Evolutionary conservation across 176 grass and related monocot species (phyloP).

Genomic region (Musa troglodytarum): DNA sequence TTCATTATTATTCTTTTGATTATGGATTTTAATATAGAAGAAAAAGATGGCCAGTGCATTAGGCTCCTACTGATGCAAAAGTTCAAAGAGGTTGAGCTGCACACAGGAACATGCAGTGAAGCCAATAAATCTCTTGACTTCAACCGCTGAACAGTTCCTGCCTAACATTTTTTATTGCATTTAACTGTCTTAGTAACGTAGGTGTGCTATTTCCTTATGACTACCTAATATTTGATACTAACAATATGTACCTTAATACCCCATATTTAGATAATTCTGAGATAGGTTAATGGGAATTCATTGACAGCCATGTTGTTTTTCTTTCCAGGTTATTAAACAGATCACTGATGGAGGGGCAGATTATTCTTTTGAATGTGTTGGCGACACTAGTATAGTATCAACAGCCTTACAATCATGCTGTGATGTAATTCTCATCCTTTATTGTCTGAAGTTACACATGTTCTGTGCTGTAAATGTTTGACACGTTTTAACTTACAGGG

Average conservation of each 20-base stretch:
- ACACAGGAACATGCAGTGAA: too few species aligned
- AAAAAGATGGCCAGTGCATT: too few species aligned
- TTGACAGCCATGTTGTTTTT: background rate
- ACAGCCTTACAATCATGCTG: constrained; percentile 82
- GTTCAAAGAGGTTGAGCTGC: too few species aligned
- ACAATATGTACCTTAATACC: too few species aligned
- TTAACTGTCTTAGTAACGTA: background rate
- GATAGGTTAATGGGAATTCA: too few species aligned
- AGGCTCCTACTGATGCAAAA: too few species aligned
- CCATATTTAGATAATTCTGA: too few species aligned
- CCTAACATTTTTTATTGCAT: background rate
- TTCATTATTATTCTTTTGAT: too few species aligned
- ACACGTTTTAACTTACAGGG: constrained; percentile 39
- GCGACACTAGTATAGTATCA: constrained; percentile 66
- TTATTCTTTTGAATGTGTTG: constrained; percentile 93
- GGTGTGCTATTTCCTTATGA: too few species aligned
- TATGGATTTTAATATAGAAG: too few species aligned
- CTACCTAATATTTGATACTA: too few species aligned
- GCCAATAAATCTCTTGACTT: background rate
- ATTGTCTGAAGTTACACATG: constrained; percentile 20
- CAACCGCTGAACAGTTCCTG: background rate
- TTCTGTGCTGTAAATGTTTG: background rate
- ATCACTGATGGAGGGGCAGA: constrained; percentile 90
- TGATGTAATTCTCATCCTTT: constrained; percentile 57
- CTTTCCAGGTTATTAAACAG: constrained; percentile 50